These are phyloP conservation scores for Akanthomyces lecanii DNA, from an alignment of 2,329 filamentous ascomycete species.

Conservation along the genomic window DNA sequence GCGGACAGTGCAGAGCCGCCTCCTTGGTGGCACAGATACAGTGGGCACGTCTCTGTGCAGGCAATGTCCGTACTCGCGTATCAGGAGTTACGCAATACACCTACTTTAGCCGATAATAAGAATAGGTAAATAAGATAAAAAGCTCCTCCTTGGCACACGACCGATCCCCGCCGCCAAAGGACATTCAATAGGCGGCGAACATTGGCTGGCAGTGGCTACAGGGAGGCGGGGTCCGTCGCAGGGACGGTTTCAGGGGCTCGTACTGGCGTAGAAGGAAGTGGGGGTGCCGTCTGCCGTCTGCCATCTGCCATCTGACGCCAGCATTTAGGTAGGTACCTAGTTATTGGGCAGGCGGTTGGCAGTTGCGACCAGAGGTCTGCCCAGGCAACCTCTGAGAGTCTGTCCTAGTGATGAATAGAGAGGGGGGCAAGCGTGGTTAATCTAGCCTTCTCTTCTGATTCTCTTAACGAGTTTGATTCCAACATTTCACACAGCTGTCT, in stretches of 20 bases:
- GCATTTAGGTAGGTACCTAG: too few relatives aligned
- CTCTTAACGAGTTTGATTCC: too few relatives aligned
- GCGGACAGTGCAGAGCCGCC: neutral
- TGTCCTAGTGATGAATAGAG: too few relatives aligned
- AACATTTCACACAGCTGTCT: neutral
- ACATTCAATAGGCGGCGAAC: neutral
- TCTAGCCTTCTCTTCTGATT: too few relatives aligned
- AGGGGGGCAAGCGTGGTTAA: too few relatives aligned
- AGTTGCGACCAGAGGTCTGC: neutral
- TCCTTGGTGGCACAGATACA: neutral
- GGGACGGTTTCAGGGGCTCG: neutral
- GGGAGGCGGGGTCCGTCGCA: neutral
- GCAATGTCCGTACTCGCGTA: neutral
- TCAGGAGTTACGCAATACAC: neutral
- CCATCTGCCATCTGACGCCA: neutral
- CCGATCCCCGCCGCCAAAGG: neutral
- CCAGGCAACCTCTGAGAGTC: too few relatives aligned
- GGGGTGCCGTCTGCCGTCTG: neutral
- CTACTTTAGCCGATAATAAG: too few relatives aligned
- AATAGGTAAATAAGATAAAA: too few relatives aligned
- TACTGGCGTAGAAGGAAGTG: neutral
- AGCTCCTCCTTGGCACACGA: too few relatives aligned
- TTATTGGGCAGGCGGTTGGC: neutral
- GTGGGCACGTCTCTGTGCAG: neutral
- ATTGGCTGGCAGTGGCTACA: neutral